A percentile compares a stretch with the other conserved stretches of the same genome.
phyloP scores from a whole-genome alignment of 1,139 yeast genomes.

The Lodderomyces theae region DNA sequence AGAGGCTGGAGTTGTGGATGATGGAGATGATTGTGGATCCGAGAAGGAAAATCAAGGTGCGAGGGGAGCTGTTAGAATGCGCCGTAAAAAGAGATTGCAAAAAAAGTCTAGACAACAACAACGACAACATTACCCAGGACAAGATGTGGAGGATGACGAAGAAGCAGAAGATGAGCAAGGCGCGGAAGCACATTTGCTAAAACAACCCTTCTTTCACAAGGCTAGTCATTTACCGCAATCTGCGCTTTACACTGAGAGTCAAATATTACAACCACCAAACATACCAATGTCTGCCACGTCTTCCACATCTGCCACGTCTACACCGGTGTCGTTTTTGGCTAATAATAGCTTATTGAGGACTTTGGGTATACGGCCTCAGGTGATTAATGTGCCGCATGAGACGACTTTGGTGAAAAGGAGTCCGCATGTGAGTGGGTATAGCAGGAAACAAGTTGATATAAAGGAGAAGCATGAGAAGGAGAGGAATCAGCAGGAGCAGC shows the following conservation, averaged over 20 bases:
- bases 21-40: constrained; percentile 4
- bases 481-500: neutral
- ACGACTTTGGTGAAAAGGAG: too few relatives aligned
- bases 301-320: constrained; percentile 16
- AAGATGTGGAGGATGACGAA: constrained; percentile 2
- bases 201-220: constrained; percentile 25
- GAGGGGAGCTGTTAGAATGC: neutral
- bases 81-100: constrained; percentile 2
- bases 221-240: constrained; percentile 29
- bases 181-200: constrained; percentile 2
- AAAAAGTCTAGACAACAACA: constrained; percentile 3
- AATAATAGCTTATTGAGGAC: constrained; percentile 38
- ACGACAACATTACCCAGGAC: constrained; percentile 1
- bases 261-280: constrained; percentile 22
- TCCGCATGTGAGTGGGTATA: neutral
- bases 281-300: too few relatives aligned
- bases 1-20: constrained; percentile 4
- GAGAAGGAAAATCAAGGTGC: constrained; percentile 1
- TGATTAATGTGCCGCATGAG: constrained; percentile 24
- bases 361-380: constrained; percentile 45
- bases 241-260: constrained; percentile 36
- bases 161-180: constrained; percentile 3
- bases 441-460: constrained; percentile 1
- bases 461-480: constrained; percentile 3
- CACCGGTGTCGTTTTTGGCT: constrained; percentile 30